Conservation (phyloP, 306 rosid species). For the Astragalus membranaceus region DNA sequence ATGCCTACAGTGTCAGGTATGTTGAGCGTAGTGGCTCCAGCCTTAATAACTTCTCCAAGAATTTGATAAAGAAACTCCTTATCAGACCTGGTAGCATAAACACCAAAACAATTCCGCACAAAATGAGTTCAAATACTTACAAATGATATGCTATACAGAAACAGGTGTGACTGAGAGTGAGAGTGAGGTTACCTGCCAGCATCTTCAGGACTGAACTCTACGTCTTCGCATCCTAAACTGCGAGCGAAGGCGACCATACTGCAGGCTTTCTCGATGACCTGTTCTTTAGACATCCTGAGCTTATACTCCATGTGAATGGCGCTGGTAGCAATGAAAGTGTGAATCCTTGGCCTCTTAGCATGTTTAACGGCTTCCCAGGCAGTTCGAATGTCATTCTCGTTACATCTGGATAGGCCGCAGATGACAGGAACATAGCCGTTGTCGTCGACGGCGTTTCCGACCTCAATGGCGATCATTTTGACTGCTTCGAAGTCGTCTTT, state of each 20-base stretch:
- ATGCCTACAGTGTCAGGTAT: conserved; percentile 96
- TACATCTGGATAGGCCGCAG: conserved; percentile 81
- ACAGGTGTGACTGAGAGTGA: neutral
- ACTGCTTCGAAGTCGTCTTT: conserved; percentile 84
- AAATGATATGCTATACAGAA: no score
- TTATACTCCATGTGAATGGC: conserved; percentile 79
- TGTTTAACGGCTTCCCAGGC: conserved; percentile 94
- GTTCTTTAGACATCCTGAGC: conserved; percentile 60
- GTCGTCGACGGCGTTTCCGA: conserved; percentile 63
- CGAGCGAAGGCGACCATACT: conserved; percentile 74
- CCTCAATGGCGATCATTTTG: conserved; percentile 55
- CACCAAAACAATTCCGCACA: no score
- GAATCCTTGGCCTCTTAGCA: conserved; percentile 77
- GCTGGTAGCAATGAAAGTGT: conserved; percentile 91
- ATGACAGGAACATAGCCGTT: conserved; percentile 83
- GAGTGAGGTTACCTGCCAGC: conserved; percentile 60
- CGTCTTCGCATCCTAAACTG: conserved; percentile 81
- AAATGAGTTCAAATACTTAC: neutral
- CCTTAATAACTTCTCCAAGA: conserved; percentile 86
- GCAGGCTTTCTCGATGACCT: conserved; percentile 68
- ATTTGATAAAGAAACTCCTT: conserved; percentile 79
- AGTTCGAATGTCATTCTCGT: conserved; percentile 66
- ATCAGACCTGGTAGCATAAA: conserved; percentile 57
- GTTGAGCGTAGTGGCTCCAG: conserved; percentile 94
- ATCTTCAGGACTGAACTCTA: conserved; percentile 96